Evolutionary conservation across 2,329 filamentous ascomycete species (phyloP), one percentile per base, ranked within the genome.

Genomic region (Emergomyces pasteurianus): DNA sequence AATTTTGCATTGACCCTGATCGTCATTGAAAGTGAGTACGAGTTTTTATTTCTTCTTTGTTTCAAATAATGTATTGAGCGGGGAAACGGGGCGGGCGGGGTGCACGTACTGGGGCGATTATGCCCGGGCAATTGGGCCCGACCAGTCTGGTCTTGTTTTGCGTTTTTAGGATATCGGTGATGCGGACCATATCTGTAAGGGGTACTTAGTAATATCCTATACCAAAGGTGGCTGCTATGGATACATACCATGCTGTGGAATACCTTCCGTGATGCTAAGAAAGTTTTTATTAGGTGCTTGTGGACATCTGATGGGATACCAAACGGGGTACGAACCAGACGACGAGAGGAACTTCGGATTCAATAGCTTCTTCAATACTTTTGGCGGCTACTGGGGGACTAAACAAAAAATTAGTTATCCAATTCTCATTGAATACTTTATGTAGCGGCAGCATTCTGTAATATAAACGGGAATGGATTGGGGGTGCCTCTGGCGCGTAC

Each of bases 101-200:
- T 47, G 28, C 49, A 72, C 77, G 70, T 80, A 85, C 82, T 65
- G 83, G 83, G 74, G 83, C 92, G 78, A 97, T 97, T 79, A 97
- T 92, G 76, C 92, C 94, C 66, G 94, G 94, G 83, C 94, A 99
- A 83, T 97, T 99, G 73, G 92, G 92, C 68, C 92, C 92, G 65
- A 97, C 91, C 72, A 99, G 84, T 74, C 94, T 89, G 68, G 92
- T 96, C 85, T 97, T 97, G 82, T 81, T 86, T 81, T 99, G 94
- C 60, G 92, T 90, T 85, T 96, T 97, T 75, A 99, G 85, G 77
- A 97, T 96, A 77, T 91, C 86, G 75, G 94, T 96, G 78, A 97
- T 96, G 80, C 92, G 91, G 71, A 97, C 91, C 94, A 99, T 99
- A 81, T 99, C 90, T 94, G 53, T 58, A 12, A 21, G 12, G 7